Conservation (phyloP, 164 flowering plant genomes). For the Malania oleifera region DNA sequence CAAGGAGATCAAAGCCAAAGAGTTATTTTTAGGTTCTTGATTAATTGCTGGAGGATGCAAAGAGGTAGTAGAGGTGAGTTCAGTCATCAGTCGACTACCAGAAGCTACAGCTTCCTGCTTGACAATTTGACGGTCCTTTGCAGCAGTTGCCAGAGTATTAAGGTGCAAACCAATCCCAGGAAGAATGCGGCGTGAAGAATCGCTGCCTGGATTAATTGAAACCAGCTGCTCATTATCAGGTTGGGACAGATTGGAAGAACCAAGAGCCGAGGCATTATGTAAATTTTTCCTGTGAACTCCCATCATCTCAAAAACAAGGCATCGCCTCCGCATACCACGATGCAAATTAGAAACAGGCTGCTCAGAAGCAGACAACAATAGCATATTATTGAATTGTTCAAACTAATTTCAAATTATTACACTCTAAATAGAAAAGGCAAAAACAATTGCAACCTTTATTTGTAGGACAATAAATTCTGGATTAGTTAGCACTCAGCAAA, state of each 20-base stretch:
- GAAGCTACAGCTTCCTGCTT: slow-evolving; percentile 40
- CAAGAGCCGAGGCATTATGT: slow-evolving; percentile 30
- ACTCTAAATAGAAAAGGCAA: background rate
- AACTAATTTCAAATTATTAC: background rate
- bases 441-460: background rate
- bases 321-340: slow-evolving; percentile 82
- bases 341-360: slow-evolving; percentile 41
- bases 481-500: background rate
- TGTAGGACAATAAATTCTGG: background rate
- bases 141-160: slow-evolving; percentile 64
- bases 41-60: slow-evolving; percentile 25
- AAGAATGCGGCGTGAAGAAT: slow-evolving; percentile 45
- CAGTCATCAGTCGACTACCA: slow-evolving; percentile 32
- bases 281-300: slow-evolving; percentile 50
- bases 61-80: slow-evolving; percentile 33
- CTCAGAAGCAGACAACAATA: slow-evolving; percentile 12
- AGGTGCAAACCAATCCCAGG: slow-evolving; percentile 95
- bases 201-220: slow-evolving; percentile 30
- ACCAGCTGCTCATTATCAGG: slow-evolving; percentile 42
- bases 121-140: slow-evolving; percentile 39
- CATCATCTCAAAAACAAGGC: slow-evolving; percentile 70
- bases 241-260: slow-evolving; percentile 27
- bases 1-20: slow-evolving; percentile 23
- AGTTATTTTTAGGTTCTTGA: slow-evolving; percentile 30
- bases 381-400: background rate